Conservation (phyloP, 176 grass and related monocot species). For the Oryza rufipogon region DNA sequence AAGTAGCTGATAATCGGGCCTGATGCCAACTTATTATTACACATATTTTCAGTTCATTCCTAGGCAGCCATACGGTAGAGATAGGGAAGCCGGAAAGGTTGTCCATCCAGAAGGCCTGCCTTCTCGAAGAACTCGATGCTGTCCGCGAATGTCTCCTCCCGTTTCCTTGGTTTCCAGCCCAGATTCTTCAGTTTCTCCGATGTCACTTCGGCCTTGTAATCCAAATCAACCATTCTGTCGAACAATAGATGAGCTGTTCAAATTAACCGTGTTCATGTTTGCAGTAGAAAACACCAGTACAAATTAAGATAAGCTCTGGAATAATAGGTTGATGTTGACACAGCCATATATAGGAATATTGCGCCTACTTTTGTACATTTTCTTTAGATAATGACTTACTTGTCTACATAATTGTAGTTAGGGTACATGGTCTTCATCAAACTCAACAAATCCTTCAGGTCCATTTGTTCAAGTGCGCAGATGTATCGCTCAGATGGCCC, state of each 20-base stretch:
- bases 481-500: slow-evolving; percentile 30
- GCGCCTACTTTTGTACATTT: slow-evolving; percentile 15
- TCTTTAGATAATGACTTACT: background rate
- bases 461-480: background rate
- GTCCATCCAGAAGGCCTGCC: too few species aligned
- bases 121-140: slow-evolving; percentile 20
- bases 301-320: too few species aligned
- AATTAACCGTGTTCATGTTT: background rate
- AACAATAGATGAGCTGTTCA: background rate
- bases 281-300: background rate
- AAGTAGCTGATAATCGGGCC: too few species aligned
- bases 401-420: slow-evolving; percentile 29
- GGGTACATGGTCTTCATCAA: slow-evolving; percentile 26
- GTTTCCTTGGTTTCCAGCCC: slow-evolving; percentile 41
- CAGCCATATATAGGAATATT: background rate
- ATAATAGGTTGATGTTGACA: background rate
- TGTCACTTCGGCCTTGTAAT: background rate
- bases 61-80: too few species aligned
- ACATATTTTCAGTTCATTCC: too few species aligned
- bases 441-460: background rate
- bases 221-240: slow-evolving; percentile 10
- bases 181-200: slow-evolving; percentile 42
- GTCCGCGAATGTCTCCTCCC: slow-evolving; percentile 26
- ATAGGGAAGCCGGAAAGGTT: too few species aligned
- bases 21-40: too few species aligned